These are phyloP conservation scores for Cenchrus americanus DNA, from an alignment of 176 grass and related monocot genomes.

Conservation along the genomic window DNA sequence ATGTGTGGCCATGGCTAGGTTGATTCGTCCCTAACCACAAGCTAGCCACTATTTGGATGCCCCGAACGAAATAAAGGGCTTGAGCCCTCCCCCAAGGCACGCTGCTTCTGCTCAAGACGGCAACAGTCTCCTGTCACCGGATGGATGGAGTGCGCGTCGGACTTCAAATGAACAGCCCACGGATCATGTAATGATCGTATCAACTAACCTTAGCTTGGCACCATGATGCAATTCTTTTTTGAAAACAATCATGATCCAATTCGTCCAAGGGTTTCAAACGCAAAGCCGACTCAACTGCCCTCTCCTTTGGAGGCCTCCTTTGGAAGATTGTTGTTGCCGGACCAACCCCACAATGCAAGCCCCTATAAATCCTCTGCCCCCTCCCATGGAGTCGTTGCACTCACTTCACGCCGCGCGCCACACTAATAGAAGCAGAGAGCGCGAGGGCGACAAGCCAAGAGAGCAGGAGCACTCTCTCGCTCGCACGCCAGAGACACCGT, in stretches of 20 bases:
- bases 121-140: no score
- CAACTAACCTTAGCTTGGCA: background rate
- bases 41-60: no score
- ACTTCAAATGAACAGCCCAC: no score
- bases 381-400: slow-evolving; percentile 34
- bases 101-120: background rate
- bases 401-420: background rate
- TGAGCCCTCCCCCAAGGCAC: background rate
- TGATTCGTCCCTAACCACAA: no score
- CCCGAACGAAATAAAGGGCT: background rate
- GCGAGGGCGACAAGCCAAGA: background rate
- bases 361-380: slow-evolving; percentile 35
- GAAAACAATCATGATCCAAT: no score
- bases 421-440: background rate
- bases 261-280: no score
- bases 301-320: no score
- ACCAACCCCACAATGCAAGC: slow-evolving; percentile 1
- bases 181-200: no score
- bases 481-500: no score
- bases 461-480: background rate
- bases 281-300: background rate
- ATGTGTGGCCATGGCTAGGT: no score
- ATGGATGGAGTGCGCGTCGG: background rate
- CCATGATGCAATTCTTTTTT: no score
- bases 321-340: background rate